phyloP scores from a whole-genome alignment of 768 basidiomycete species.

The Hericium coralloides region DNA sequence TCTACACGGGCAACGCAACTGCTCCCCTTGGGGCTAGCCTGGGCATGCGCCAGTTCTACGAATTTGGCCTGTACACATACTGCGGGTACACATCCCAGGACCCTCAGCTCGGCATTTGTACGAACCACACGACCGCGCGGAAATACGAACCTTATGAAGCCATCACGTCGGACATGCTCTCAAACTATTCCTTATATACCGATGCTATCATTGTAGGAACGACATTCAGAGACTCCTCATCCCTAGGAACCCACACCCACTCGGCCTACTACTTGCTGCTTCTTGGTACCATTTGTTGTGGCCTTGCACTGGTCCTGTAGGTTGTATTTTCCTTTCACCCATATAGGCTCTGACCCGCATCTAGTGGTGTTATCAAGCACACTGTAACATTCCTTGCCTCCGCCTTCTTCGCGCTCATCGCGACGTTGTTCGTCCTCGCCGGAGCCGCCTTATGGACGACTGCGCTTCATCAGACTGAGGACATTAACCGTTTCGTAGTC shows the following conservation, averaged over 20 bases:
- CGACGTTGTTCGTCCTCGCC: slow-evolving; percentile 54
- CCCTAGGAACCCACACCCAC: slow-evolving; percentile 52
- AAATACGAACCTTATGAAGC: slow-evolving; percentile 57
- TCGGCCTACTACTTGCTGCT: slow-evolving; percentile 72
- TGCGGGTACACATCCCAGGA: slow-evolving; percentile 61
- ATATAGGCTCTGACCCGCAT: background rate
- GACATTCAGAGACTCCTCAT: slow-evolving; percentile 47
- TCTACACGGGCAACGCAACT: slow-evolving; percentile 61
- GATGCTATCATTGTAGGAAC: slow-evolving; percentile 40
- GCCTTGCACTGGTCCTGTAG: slow-evolving; percentile 57
- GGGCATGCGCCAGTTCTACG: slow-evolving; percentile 64
- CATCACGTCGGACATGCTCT: slow-evolving; percentile 57
- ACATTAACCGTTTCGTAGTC: slow-evolving; percentile 45
- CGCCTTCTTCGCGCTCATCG: slow-evolving; percentile 49
- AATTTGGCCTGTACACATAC: slow-evolving; percentile 75
- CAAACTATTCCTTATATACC: slow-evolving; percentile 52
- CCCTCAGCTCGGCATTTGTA: slow-evolving; percentile 45
- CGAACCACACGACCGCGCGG: slow-evolving; percentile 48
- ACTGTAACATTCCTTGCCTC: slow-evolving; percentile 62
- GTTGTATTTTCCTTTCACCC: slow-evolving; percentile 20
- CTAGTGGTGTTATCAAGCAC: slow-evolving; percentile 58
- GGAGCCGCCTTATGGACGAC: slow-evolving; percentile 74
- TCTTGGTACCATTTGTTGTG: slow-evolving; percentile 60
- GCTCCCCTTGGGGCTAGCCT: slow-evolving; percentile 44
- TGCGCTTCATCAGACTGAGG: slow-evolving; percentile 53